phyloP scores from a whole-genome alignment of 768 basidiomycete species.

The Hemileccinum rubropunctum region DNA sequence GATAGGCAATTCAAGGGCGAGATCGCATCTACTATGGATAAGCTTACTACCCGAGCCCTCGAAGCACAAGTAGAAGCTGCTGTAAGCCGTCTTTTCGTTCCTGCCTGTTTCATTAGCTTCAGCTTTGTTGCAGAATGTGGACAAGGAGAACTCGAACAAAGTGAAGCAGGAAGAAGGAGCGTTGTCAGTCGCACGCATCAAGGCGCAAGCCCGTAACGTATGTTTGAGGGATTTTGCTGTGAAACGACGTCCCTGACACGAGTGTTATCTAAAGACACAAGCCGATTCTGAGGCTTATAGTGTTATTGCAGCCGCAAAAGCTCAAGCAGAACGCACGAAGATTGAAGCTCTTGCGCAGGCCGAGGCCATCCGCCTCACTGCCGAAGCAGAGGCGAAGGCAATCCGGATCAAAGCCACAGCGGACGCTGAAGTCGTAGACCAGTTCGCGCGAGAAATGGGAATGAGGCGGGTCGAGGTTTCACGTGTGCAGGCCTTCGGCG shows the following conservation, averaged over 20 bases:
- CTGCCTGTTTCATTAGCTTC: not conserved
- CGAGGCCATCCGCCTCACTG: slow-evolving; percentile 71
- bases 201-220: slow-evolving; percentile 58
- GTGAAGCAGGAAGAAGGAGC: slow-evolving; percentile 84
- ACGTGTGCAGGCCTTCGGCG: slow-evolving; percentile 63
- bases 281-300: slow-evolving; percentile 77
- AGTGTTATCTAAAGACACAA: slow-evolving; percentile 45
- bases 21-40: slow-evolving; percentile 82
- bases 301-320: slow-evolving; percentile 70
- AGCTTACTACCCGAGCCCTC: slow-evolving; percentile 77
- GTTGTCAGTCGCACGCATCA: slow-evolving; percentile 73
- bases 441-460: slow-evolving; percentile 77
- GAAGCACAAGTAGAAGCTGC: slow-evolving; percentile 89
- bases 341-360: slow-evolving; percentile 79
- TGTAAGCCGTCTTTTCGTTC: slow-evolving; percentile 36
- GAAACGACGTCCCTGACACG: slow-evolving; percentile 7
- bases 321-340: slow-evolving; percentile 59
- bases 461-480: slow-evolving; percentile 62
- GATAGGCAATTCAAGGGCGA: slow-evolving; percentile 89
- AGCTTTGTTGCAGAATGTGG: slow-evolving; percentile 57
- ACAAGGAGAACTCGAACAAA: slow-evolving; percentile 84
- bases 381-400: slow-evolving; percentile 73
- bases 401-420: slow-evolving; percentile 62
- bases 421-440: slow-evolving; percentile 57
- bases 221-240: slow-evolving; percentile 5